Evolutionary conservation across 345 rosid species (phyloP).

Genomic region (Excoecaria cochinchinensis): DNA sequence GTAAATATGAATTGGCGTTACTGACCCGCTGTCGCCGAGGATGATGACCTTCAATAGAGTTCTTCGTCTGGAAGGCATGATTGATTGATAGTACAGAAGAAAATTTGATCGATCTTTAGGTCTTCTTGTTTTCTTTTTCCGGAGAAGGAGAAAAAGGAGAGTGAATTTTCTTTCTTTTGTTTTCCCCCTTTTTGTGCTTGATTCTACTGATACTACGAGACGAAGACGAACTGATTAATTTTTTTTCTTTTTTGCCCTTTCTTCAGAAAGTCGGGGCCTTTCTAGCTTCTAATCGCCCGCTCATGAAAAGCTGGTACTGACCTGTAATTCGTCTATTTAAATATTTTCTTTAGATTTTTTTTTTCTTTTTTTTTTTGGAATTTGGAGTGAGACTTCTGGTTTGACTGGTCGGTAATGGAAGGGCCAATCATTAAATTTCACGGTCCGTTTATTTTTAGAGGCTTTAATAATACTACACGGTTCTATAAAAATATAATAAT

Average conservation of each 20-base stretch:
- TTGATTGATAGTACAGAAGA: background rate
- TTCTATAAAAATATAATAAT: no score
- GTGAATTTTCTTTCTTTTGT: background rate
- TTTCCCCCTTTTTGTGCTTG: background rate
- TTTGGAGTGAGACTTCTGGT: background rate
- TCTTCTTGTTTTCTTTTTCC: background rate
- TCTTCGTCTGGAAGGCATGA: slow-evolving; percentile 34
- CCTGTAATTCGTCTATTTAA: background rate
- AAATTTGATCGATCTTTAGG: background rate
- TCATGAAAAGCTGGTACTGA: slow-evolving; percentile 7
- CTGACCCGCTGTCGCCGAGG: slow-evolving; percentile 38
- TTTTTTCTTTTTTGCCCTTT: background rate
- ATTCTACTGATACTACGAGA: slow-evolving; percentile 7
- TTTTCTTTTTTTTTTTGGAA: background rate
- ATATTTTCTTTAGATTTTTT: no score
- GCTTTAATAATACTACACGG: no score
- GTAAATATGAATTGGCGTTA: background rate
- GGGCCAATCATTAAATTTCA: background rate
- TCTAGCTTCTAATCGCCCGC: background rate
- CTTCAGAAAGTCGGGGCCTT: background rate
- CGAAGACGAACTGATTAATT: background rate
- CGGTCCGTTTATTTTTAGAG: no score
- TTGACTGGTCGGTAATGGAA: background rate
- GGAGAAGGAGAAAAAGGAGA: background rate
- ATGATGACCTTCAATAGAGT: slow-evolving; percentile 35